Base-by-base conservation (phyloP, 169 alveolate species). In the Babesia bigemina region DNA sequence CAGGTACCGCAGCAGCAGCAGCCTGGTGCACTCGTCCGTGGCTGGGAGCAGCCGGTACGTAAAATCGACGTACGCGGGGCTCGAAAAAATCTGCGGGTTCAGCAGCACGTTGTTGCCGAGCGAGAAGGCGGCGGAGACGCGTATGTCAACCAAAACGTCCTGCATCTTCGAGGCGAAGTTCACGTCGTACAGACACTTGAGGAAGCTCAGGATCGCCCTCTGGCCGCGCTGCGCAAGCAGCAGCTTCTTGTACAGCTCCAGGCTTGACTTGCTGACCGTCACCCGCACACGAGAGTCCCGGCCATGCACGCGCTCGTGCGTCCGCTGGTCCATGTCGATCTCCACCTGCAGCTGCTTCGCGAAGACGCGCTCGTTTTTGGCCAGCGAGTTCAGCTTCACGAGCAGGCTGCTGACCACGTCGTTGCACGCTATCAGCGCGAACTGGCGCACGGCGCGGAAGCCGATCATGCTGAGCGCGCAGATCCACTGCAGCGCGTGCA, bases 241-340 rank as follows among this genome's bases (percentile, higher is more conserved):
- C 48, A 81, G 60, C 53, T 69, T 71, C 59, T 81, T 81, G 69
- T 69, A 81, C 24, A 81, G 42, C 49, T 81, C 88, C 36, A 81
- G 22, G 13, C 73, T 81, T 8, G 88, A 81, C 53, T 59, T 60
- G 63, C 81, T 71, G 29, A 36, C 50, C 22, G 10, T 50, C 9
- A 50, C 26, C 2, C 65, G 0, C 9, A 36, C 56, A 26, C 42
- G 50, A 39, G 59, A 36, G 53, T 44, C 61, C 70, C 50, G 42
- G 22, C 66, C 88, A 26, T 75, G 69, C 28, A 63, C 42, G 28
- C 85, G 52, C 47, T 63, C 78, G 42, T 72, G 69, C 19, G 79
- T 45, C 17, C 75, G 69, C n/a, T 81, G 75, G 72, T 81, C 88
- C 70, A 81, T 44, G 36, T 71, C 85, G 4, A 74, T 28, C 67